Percentiles rank a stretch among this genome's conserved stretches.
Conservation (phyloP, 2,329 filamentous ascomycete species). For the Fusarium albidum region DNA sequence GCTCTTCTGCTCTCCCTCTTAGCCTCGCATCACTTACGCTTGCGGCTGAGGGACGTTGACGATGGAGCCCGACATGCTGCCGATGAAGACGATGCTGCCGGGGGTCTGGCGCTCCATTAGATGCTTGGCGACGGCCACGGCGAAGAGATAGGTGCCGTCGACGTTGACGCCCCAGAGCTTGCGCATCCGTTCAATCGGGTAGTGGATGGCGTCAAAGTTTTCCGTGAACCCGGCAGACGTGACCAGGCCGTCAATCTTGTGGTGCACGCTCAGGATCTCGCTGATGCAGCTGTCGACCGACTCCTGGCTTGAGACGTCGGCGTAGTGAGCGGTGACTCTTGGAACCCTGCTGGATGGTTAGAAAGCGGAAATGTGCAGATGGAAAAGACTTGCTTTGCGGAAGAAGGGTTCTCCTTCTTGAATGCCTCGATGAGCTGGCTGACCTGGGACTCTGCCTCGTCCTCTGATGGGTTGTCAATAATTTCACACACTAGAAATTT, state of each 20-base stretch:
- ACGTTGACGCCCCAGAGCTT: conserved; percentile 96
- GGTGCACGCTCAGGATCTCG: conserved; percentile 66
- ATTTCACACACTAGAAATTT: accelerated
- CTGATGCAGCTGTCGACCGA: conserved; percentile 78
- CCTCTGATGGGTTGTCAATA: conserved; percentile 60
- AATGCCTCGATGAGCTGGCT: conserved; percentile 77
- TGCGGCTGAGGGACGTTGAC: conserved; percentile 97
- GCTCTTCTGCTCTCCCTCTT: accelerated
- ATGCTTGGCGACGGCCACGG: conserved; percentile 83
- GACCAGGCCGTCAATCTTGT: conserved; percentile 90
- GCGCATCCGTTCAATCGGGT: conserved; percentile 88
- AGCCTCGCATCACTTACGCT: conserved; percentile 56
- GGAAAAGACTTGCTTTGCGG: conserved; percentile 61
- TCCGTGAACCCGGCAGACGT: conserved; percentile 95
- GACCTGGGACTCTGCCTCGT: conserved; percentile 82
- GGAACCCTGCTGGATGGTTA: conserved; percentile 62
- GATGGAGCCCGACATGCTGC: conserved; percentile 91
- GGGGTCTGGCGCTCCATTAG: conserved; percentile 80
- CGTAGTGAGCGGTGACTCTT: conserved; percentile 87
- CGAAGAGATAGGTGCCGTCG: conserved; percentile 89
- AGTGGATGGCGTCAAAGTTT: conserved; percentile 90
- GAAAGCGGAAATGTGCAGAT: accelerated
- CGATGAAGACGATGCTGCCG: conserved; percentile 92
- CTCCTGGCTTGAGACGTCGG: conserved; percentile 83
- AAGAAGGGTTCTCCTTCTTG: conserved; percentile 77